Evolutionary conservation across 2,329 filamentous ascomycete species (phyloP).

Genomic region (Pestalotiopsis fici): DNA sequence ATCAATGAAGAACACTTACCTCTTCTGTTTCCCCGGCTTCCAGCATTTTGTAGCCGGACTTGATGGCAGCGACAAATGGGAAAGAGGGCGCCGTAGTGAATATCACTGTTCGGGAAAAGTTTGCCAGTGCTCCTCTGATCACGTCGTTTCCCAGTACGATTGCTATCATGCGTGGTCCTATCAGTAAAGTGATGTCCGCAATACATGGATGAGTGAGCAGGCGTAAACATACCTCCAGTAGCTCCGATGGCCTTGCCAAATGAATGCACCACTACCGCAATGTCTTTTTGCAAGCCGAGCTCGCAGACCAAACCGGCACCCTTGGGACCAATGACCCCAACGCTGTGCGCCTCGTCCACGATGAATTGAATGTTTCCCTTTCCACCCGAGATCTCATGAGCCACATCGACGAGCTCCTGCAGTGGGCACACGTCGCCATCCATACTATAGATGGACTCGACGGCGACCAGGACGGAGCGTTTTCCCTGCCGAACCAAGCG

Average conservation of each 20-base stretch:
- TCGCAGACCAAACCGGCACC: slow-evolving; percentile 50
- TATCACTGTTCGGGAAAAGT: slow-evolving; percentile 35
- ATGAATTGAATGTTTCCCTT: slow-evolving; percentile 46
- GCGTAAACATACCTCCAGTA: slow-evolving; percentile 25
- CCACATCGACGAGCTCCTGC: slow-evolving; percentile 34
- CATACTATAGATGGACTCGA: slow-evolving; percentile 49
- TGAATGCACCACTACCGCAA: slow-evolving; percentile 51
- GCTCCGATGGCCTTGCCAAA: slow-evolving; percentile 53
- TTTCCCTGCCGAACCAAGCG: slow-evolving; percentile 25
- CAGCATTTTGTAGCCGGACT: slow-evolving; percentile 28
- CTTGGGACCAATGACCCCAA: slow-evolving; percentile 48
- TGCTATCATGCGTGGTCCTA: slow-evolving; percentile 14
- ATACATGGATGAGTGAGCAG: background rate
- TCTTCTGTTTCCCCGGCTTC: slow-evolving; percentile 34
- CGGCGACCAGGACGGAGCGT: slow-evolving; percentile 36
- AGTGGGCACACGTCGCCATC: slow-evolving; percentile 45
- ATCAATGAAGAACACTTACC: slow-evolving; percentile 1
- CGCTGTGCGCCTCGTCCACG: slow-evolving; percentile 58
- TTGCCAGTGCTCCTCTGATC: slow-evolving; percentile 11
- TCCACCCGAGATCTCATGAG: slow-evolving; percentile 32
- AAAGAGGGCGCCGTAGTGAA: slow-evolving; percentile 42
- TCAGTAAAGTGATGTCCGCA: slow-evolving; percentile 8
- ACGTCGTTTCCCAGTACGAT: slow-evolving; percentile 19
- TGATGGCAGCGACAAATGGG: slow-evolving; percentile 39
- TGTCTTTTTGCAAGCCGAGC: slow-evolving; percentile 49